These are phyloP conservation scores for Talaromyces atroroseus DNA, from an alignment of 2,329 filamentous ascomycete species.

Conservation along the genomic window DNA sequence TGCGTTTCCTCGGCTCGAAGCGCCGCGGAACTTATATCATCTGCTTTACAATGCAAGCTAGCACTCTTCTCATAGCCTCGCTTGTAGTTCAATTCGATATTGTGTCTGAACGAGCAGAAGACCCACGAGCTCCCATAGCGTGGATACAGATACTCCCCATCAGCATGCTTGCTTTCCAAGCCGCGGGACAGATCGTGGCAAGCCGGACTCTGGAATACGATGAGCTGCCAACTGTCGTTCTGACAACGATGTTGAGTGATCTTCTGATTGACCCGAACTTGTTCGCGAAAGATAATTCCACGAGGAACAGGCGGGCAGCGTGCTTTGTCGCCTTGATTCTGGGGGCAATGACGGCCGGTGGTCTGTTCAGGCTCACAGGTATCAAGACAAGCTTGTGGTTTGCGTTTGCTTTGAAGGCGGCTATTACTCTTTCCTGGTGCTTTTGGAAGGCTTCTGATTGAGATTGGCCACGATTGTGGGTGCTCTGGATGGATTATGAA, in stretches of 20 bases:
- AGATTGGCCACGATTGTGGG: background rate
- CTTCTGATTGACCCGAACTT: constrained; percentile 32
- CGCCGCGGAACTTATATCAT: constrained; percentile 35
- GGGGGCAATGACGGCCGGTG: constrained; percentile 38
- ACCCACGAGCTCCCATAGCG: constrained; percentile 26
- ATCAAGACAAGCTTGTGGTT: constrained; percentile 38
- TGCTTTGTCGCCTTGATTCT: constrained; percentile 35
- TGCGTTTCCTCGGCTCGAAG: constrained; percentile 26
- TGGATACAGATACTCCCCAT: constrained; percentile 37
- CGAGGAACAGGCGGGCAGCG: constrained; percentile 30
- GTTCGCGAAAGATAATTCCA: constrained; percentile 21
- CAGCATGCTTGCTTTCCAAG: constrained; percentile 36
- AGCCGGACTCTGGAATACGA: constrained; percentile 33
- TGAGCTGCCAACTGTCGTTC: constrained; percentile 39
- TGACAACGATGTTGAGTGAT: constrained; percentile 38
- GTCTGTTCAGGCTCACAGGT: constrained; percentile 30
- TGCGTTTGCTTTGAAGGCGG: constrained; percentile 32
- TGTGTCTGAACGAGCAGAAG: constrained; percentile 26
- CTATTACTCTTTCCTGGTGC: constrained; percentile 30
- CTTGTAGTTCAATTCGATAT: constrained; percentile 30
- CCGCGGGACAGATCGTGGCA: constrained; percentile 36
- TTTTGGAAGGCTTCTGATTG: constrained; percentile 26
- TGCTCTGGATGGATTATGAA: background rate
- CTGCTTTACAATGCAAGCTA: constrained; percentile 36
- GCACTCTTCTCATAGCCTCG: constrained; percentile 29